Evolutionary conservation across 768 basidiomycete genomes (phyloP), one percentile per base, ranked within the genome.

Genomic region (Tylopilus plumbeoviolaceoides): DNA sequence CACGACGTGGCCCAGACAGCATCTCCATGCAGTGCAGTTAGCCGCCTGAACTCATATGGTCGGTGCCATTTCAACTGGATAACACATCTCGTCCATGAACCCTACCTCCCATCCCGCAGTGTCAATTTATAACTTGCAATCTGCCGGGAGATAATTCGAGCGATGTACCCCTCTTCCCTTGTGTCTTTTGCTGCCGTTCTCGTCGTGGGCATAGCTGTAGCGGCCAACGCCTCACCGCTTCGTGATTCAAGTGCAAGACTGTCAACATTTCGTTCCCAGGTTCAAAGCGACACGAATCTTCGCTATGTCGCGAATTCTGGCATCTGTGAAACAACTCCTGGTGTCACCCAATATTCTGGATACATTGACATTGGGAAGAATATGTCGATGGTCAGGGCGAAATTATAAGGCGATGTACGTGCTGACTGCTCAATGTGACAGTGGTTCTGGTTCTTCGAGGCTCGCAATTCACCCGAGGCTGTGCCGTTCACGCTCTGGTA

Each of bases 391-490:
- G 82, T 82, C 44, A 51, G 23, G 23, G 71, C 30, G 8, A 4
- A 30, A 30, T 86, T 58, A 17, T 31, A 1, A 15, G 15, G 2
- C 23, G 21, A n/a, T n/a, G 31, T 35, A 11, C 2, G 10, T n/a
- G 15, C 43, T 65, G 5, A 65, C 36, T 21, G n/a, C 5, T 42
- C 11, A n/a, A 10, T 31, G 33, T 46, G 40, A 15, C 49, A 84
- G 84, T 86, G 82, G 82, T 87, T 86, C 62, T 87, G 84, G 82
- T 87, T 85, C 65, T 87, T 87, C 48, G 85, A 82, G 55, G 76
- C 85, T 3, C 75, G 85, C 14, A 68, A 78, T 30, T 69, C 73
- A 3, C 81, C 84, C 0, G 80, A 83, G 47, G 81, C 75, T 2
- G 83, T 83, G 0, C 84, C 84, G 0, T 81, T 87, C 59, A 83